phyloP scores from a whole-genome alignment of 139 green algal genomes.

The Yamagishiella unicocca region DNA sequence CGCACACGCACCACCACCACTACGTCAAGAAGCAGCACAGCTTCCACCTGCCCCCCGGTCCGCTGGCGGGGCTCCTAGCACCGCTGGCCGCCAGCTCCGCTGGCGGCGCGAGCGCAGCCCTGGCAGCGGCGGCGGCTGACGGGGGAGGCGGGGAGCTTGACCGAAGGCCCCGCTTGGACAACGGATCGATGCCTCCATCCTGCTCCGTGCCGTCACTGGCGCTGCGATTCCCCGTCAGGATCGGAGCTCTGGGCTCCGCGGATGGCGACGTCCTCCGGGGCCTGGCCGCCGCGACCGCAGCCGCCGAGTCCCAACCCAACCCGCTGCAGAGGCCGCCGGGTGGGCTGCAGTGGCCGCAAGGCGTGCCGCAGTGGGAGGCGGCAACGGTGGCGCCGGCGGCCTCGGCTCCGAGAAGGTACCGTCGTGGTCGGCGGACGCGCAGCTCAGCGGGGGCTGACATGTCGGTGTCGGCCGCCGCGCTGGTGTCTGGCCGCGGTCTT shows the following conservation, averaged over 20 bases:
- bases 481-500: neutral
- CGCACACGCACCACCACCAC: too few species aligned
- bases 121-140: neutral
- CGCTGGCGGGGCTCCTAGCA: neutral
- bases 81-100: neutral
- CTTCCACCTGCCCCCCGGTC: too few species aligned
- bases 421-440: neutral
- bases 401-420: neutral
- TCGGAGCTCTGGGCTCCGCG: too few species aligned
- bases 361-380: neutral
- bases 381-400: neutral
- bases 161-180: too few species aligned
- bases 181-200: too few species aligned
- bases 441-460: slow-evolving; percentile 12
- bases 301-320: too few species aligned
- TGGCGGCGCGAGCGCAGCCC: neutral
- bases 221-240: too few species aligned
- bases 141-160: neutral
- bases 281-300: too few species aligned
- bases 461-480: neutral
- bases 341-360: neutral
- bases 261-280: too few species aligned
- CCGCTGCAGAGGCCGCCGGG: neutral
- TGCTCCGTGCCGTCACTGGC: too few species aligned
- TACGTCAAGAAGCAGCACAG: too few species aligned